These are phyloP conservation scores for Akanthomyces uredinophilus DNA, from an alignment of 2,329 filamentous ascomycete species.

Conservation along the genomic window DNA sequence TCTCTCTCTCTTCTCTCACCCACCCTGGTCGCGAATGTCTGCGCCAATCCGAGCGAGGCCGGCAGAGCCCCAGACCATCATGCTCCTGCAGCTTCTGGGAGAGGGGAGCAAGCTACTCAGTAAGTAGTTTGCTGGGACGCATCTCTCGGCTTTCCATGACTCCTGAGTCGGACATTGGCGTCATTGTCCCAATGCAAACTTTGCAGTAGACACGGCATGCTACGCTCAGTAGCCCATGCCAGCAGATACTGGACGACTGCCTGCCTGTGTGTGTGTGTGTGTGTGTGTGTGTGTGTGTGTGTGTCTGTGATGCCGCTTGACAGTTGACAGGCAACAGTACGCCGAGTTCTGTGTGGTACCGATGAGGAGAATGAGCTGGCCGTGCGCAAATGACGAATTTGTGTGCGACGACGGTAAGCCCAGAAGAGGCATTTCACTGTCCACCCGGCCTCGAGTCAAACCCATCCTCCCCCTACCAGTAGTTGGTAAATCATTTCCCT, in stretches of 20 bases:
- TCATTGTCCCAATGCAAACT: too few species aligned
- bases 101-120: too few species aligned
- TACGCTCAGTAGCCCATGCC: conserved; percentile 1
- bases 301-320: neutral
- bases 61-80: too few species aligned
- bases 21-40: too few species aligned
- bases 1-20: too few species aligned
- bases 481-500: neutral
- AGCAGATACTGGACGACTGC: neutral
- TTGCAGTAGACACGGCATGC: neutral
- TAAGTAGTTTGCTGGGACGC: too few species aligned
- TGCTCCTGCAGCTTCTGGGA: too few species aligned
- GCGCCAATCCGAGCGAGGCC: too few species aligned
- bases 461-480: neutral
- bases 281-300: too few species aligned
- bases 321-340: neutral
- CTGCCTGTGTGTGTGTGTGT: neutral
- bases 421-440: neutral
- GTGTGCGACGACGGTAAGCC: neutral
- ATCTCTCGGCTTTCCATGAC: too few species aligned
- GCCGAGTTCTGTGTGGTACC: too few species aligned
- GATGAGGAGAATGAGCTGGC: neutral
- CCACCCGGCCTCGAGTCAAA: neutral
- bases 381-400: neutral
- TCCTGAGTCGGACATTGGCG: too few species aligned